Conservation (phyloP, 2,329 filamentous ascomycete species). For the Colletotrichum nymphaeae region DNA sequence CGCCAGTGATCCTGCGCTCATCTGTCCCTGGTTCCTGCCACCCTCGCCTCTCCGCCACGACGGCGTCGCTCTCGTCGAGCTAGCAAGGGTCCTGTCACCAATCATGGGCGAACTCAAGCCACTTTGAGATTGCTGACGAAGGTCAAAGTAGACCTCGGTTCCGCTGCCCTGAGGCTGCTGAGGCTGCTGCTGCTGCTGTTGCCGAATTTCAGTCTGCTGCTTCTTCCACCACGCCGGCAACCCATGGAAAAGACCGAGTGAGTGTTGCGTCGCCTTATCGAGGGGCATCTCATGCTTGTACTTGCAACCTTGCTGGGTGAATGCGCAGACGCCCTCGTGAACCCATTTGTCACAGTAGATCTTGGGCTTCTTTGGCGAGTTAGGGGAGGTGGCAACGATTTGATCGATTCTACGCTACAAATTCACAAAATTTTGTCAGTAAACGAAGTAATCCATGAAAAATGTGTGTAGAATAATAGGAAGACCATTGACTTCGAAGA, state of each 20-base stretch:
- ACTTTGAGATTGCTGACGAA: not conserved
- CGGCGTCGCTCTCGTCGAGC: conserved; percentile 19
- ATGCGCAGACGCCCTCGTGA: conserved; percentile 85
- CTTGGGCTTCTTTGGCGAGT: conserved; percentile 65
- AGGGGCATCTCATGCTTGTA: conserved; percentile 92
- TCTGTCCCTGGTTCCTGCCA: not conserved
- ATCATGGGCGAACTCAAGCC: not conserved
- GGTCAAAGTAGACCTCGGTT: not conserved
- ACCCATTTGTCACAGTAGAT: conserved; percentile 93
- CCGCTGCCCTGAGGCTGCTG: conserved; percentile 2
- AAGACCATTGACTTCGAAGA: not conserved
- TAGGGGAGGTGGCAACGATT: conserved; percentile 42
- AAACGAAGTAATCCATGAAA: too few relatives aligned
- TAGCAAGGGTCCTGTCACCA: conserved; percentile 4
- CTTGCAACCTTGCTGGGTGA: conserved; percentile 85
- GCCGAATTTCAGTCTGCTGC: conserved; percentile 58
- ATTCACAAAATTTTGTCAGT: conserved; percentile 4
- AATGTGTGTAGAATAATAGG: too few relatives aligned
- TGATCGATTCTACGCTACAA: conserved; percentile 46
- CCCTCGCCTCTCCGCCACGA: conserved; percentile 24
- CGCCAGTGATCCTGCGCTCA: not conserved
- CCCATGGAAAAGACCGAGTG: conserved; percentile 77
- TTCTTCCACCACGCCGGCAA: conserved; percentile 71
- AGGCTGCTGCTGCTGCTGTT: conserved; percentile 23
- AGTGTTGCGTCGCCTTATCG: conserved; percentile 72